phyloP scores from a whole-genome alignment of 352 stramenopile genomes.

The Globisporangium orthogonon region DNA sequence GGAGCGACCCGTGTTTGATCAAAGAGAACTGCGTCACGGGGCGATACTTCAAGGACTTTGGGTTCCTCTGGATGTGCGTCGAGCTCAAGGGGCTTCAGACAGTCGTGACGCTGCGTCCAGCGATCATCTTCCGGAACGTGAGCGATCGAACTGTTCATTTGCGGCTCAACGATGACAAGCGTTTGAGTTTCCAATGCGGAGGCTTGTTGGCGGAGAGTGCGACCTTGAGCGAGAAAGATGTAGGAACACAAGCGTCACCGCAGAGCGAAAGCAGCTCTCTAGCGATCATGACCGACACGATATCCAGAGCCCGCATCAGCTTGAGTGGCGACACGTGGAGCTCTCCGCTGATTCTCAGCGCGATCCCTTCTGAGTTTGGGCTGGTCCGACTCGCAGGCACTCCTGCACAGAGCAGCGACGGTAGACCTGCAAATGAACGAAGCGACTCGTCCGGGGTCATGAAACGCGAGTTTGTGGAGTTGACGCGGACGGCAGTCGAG shows the following conservation, averaged over 20 bases:
- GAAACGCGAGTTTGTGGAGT: slow-evolving; percentile 20
- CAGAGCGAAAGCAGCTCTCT: slow-evolving; percentile 6
- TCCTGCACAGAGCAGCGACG: neutral
- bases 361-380: slow-evolving; percentile 39
- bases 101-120: slow-evolving; percentile 44
- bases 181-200: neutral
- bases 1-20: slow-evolving; percentile 64
- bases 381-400: slow-evolving; percentile 31
- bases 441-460: neutral
- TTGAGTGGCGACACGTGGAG: slow-evolving; percentile 25
- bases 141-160: slow-evolving; percentile 30
- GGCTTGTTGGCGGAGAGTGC: neutral
- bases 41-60: slow-evolving; percentile 36
- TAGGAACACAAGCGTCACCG: neutral
- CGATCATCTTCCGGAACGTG: slow-evolving; percentile 38
- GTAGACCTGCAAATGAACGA: neutral
- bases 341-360: slow-evolving; percentile 12
- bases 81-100: slow-evolving; percentile 51
- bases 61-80: slow-evolving; percentile 69
- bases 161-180: slow-evolving; percentile 23
- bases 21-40: slow-evolving; percentile 54
- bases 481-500: slow-evolving; percentile 6
- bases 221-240: neutral
- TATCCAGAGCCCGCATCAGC: slow-evolving; percentile 21
- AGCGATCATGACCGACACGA: slow-evolving; percentile 30